A percentile compares a stretch with the other conserved stretches of the same genome.
phyloP scores from a whole-genome alignment of 495 filamentous ascomycete species.

The Penicillium longicatenatum region DNA sequence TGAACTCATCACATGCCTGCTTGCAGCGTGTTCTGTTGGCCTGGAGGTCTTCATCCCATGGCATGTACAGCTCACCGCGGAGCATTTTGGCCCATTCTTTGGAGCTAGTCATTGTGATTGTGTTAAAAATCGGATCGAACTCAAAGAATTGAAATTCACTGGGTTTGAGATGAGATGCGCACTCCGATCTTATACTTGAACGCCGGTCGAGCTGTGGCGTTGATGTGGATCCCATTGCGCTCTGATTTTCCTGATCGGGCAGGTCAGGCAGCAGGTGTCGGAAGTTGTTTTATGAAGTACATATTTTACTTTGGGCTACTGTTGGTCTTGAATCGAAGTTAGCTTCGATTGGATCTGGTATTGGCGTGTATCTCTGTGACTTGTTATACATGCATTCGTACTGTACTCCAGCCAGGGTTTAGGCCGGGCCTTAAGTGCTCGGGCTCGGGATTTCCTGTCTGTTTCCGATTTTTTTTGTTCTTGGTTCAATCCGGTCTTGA shows the following conservation, averaged over 20 bases:
- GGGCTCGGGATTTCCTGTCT: no score
- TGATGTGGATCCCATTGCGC: background rate
- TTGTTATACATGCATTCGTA: background rate
- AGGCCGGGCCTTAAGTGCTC: no score
- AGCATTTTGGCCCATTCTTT: constrained; percentile 42
- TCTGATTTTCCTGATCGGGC: background rate
- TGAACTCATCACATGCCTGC: constrained; percentile 60
- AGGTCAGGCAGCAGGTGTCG: background rate
- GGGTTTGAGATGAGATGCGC: background rate
- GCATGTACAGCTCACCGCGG: constrained; percentile 46
- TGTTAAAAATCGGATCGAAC: background rate
- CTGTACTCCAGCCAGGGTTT: no score
- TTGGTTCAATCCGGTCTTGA: no score
- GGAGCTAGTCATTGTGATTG: background rate
- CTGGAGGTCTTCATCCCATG: constrained; percentile 53
- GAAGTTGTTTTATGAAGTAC: background rate
- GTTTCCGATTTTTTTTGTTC: no score
- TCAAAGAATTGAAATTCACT: background rate
- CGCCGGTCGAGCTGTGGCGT: background rate
- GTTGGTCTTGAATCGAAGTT: background rate
- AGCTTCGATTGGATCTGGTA: background rate
- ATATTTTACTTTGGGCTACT: background rate
- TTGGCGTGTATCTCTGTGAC: background rate
- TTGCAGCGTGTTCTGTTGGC: constrained; percentile 60
- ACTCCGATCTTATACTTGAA: background rate